Base-by-base conservation (phyloP, 176 grass and related monocot genomes). In the Secale cereale region DNA sequence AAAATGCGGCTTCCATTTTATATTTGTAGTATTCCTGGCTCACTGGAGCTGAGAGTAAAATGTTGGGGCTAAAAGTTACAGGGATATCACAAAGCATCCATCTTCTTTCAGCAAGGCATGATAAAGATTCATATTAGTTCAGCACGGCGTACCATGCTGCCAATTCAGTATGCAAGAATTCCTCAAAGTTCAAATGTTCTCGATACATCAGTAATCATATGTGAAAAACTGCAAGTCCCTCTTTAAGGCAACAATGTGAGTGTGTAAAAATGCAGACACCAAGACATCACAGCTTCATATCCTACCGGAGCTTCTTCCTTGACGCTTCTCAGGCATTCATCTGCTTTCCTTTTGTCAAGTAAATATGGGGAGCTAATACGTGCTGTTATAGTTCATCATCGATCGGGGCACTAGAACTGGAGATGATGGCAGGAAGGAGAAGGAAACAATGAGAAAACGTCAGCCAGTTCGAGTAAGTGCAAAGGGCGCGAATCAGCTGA, bases 371-470 rank as follows among this genome's bases (percentile, higher is more conserved):
- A 12, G 1, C 6, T 19, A 31, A 19, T 0, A 0, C n/a, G 0
- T 23, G 45, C 22, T 83, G 67, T 73, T 46, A 87, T 52, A 90
- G 81, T 60, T 90, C 85, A 69, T 87, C 85, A 1, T 90, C n/a
- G 0, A 90, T 26, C 45, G n/a, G 22, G 36, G 11, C 15, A 9
- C 60, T 76, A 61, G 68, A 60, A 32, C 89, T 91, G 76, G 43
- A 80, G 22, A 67, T 64, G 22, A 67, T 64, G 13, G 50, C 17
- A 74, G 15, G 11, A 74, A 37, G 31, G 8, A 59, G 12, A 41
- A 39, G 0, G 25, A 39, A 54, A 37, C 0, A 0, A 8, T 25
- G 22, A 7, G 23, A 19, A 27, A 17, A 15, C 36, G 5, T 65
- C 17, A 65, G 20, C 6, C 8, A 27, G 14, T 26, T 50, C 7